Evolutionary conservation across 768 basidiomycete genomes (phyloP), one percentile per base, ranked within the genome.

Genomic region (Lentinus tigrinus): DNA sequence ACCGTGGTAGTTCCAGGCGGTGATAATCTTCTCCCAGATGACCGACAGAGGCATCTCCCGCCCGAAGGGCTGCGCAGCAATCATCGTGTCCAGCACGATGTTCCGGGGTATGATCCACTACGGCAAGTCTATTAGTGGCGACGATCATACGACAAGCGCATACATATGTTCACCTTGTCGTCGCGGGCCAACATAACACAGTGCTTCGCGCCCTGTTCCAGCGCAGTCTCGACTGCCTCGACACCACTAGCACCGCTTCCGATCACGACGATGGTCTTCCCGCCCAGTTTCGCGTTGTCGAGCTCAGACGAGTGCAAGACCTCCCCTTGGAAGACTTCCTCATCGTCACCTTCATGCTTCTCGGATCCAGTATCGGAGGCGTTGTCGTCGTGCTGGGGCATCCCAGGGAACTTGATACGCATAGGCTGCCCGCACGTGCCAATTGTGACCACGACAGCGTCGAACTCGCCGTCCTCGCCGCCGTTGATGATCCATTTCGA

Each of bases 181-280:
- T 77, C 70, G 8, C 79, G 63, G 1, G 77, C 77, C 31, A 80
- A 58, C 66, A 82, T 74, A 1, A 72, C 65, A 7, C 71, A 70
- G 16, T 47, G 40, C 47, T 62, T 60, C 0, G 76, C 78, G 10
- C 74, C 70, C 47, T 71, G 65, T 17, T 56, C 28, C 2, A 77
- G 65, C 7, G 75, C 72, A 0, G 75, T 69, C 58, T 78, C 75
- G 17, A 75, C 76, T 2, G 75, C 72, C 57, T 83, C 80, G 24
- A 82, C 81, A 2, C 78, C 81, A 40, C 76, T 81, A 0, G 85
- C 85, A 0, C 84, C 84, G 39, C 81, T 78, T 0, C 81, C 79
- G 36, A 82, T 72, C 3, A 82, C 74, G 13, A 78, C 74, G 2
- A 82, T 73, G 21, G 66, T 73, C 65, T 79, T 79, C 1, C 73